These are phyloP conservation scores for Colletotrichum caudatum DNA, from an alignment of 2,329 filamentous ascomycete genomes.

Conservation along the genomic window DNA sequence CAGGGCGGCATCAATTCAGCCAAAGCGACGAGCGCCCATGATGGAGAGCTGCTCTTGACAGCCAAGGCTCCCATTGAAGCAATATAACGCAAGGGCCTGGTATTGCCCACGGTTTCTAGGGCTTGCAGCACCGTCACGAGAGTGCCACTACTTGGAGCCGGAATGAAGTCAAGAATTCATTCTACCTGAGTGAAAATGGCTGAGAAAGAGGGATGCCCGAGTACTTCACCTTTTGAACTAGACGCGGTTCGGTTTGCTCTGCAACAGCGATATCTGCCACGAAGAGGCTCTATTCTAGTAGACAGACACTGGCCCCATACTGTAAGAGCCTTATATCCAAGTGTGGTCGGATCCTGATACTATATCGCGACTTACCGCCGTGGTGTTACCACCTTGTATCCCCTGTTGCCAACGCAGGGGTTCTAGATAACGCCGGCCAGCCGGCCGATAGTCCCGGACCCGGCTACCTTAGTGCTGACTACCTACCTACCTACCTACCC, in stretches of 20 bases:
- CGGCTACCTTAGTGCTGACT: slow-evolving; percentile 2
- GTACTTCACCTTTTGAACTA: neutral
- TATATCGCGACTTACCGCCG: neutral
- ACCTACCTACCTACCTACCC: too few species aligned
- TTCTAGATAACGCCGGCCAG: neutral
- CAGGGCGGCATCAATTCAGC: neutral
- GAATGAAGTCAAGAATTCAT: neutral
- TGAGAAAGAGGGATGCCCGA: neutral
- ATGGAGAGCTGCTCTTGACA: neutral
- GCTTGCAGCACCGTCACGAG: neutral
- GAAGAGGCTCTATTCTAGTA: neutral
- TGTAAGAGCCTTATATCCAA: neutral
- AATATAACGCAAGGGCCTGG: neutral
- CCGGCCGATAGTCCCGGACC: too few species aligned
- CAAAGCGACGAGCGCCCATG: neutral
- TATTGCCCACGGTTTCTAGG: neutral
- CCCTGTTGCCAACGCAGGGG: neutral
- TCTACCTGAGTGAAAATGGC: neutral
- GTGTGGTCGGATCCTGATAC: neutral
- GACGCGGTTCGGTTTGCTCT: neutral
- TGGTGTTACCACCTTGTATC: neutral
- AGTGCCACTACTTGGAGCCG: neutral
- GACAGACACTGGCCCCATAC: neutral
- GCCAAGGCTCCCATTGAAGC: neutral
- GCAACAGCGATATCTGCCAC: neutral